A percentile compares a stretch with the other conserved stretches of the same genome.
These are phyloP conservation scores for Suillus subalutaceus DNA, from an alignment of 768 basidiomycete species.

Conservation along the genomic window DNA sequence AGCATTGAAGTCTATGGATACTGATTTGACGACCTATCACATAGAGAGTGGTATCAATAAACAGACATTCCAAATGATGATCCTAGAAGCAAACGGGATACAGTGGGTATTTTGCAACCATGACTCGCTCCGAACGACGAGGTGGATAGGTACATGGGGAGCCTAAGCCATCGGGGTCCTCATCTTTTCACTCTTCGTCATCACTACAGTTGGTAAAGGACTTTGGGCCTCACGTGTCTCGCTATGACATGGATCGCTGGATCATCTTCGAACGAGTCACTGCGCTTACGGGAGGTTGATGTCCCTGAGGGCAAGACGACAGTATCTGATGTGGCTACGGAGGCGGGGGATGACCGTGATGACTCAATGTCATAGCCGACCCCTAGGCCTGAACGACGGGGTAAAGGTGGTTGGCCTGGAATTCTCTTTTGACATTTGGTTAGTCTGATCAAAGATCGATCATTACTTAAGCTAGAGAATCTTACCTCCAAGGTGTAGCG, in stretches of 20 bases:
- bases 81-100: not conserved
- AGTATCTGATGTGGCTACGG: slow-evolving; percentile 2
- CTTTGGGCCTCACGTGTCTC: not conserved
- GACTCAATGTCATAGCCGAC: not conserved
- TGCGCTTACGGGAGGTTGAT: not conserved
- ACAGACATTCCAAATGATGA: not conserved
- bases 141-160: not conserved
- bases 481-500: slow-evolving; percentile 30
- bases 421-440: slow-evolving; percentile 22
- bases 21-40: not conserved
- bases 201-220: not conserved
- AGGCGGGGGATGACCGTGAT: not conserved
- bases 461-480: no score
- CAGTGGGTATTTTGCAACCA: not conserved
- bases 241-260: not conserved
- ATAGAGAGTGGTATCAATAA: not conserved
- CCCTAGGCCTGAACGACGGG: slow-evolving; percentile 6
- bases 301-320: not conserved
- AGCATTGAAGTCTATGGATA: not conserved
- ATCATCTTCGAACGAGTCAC: not conserved
- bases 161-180: not conserved
- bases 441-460: not conserved
- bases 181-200: not conserved
- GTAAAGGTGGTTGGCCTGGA: slow-evolving; percentile 30
- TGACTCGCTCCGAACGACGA: not conserved